Percentiles rank a stretch among this genome's conserved stretches.
phyloP scores from a whole-genome alignment of 1,284 basidiomycete genomes.

The Ustilago xerochloae region DNA sequence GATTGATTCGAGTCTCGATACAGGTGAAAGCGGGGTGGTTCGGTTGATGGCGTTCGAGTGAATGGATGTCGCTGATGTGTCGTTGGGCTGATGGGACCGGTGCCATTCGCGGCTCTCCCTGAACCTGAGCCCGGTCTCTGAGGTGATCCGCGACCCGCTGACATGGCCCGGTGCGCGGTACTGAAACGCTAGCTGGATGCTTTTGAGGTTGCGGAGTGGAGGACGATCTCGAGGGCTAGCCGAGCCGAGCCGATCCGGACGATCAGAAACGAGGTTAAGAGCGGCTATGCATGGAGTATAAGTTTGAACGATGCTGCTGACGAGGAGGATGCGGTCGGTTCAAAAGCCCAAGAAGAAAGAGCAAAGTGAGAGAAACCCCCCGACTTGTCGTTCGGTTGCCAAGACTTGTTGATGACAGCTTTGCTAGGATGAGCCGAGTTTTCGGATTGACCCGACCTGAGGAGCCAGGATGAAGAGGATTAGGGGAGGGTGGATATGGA shows the following conservation, averaged over 20 bases:
- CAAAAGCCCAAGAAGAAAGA: neutral
- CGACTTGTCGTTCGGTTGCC: too few species aligned
- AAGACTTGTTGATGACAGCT: neutral
- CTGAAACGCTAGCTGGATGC: neutral
- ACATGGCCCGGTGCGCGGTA: slow-evolving; percentile 6
- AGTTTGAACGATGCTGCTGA: neutral
- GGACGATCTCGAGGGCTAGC: neutral
- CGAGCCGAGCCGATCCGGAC: neutral
- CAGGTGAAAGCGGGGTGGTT: slow-evolving; percentile 40
- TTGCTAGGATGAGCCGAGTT: neutral
- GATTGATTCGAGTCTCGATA: slow-evolving; percentile 7
- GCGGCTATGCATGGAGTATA: neutral
- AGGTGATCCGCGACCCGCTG: slow-evolving; percentile 12
- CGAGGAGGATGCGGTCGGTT: neutral
- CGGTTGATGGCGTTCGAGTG: slow-evolving; percentile 35
- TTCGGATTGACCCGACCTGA: too few species aligned
- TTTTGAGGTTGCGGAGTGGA: neutral
- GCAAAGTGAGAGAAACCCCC: neutral
- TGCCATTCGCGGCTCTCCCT: neutral
- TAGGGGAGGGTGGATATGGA: neutral
- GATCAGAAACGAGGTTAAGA: neutral
- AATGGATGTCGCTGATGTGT: slow-evolving; percentile 32
- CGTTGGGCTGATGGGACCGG: slow-evolving; percentile 4
- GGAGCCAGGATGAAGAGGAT: neutral
- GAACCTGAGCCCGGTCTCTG: slow-evolving; percentile 5